Conservation (phyloP, 805 yeast species). For the Sungouiozyma ichnusensis region DNA sequence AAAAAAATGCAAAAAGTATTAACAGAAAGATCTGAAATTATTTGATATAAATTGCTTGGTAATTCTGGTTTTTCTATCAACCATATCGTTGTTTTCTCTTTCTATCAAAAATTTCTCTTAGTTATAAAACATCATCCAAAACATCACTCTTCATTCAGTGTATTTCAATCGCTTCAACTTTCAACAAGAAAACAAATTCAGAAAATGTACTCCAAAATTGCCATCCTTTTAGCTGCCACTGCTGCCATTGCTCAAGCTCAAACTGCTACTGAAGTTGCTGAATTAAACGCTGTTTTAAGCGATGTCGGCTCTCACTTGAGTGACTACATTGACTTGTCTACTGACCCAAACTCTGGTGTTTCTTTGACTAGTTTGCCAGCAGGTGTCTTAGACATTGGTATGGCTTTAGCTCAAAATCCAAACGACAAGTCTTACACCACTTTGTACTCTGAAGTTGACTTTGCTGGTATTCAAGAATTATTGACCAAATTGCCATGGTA, state of each 20-base stretch:
- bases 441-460: conserved; percentile 21
- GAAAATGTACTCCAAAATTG: conserved; percentile 8
- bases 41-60: background rate
- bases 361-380: conserved; percentile 8
- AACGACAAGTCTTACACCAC: conserved; percentile 28
- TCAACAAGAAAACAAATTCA: too few species aligned
- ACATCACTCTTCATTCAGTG: conserved; percentile 11
- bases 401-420: conserved; percentile 22
- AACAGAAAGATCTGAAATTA: background rate
- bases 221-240: conserved; percentile 7
- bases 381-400: conserved; percentile 12
- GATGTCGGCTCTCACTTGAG: conserved; percentile 9
- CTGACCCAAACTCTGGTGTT: conserved; percentile 6
- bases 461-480: conserved; percentile 17
- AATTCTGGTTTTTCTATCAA: background rate
- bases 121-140: conserved; percentile 15
- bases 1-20: background rate
- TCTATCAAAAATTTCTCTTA: conserved; percentile 1
- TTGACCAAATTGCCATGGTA: conserved; percentile 29
- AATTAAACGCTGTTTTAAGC: conserved; percentile 9
- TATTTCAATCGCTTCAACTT: too few species aligned
- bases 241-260: conserved; percentile 9
- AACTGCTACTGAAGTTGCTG: conserved; percentile 8
- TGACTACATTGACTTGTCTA: conserved; percentile 8
- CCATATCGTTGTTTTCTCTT: background rate